Percentiles rank a stretch among this genome's conserved stretches.
Conservation (phyloP, 1,284 basidiomycete species). For the Cutaneotrichosporon sp. region DNA sequence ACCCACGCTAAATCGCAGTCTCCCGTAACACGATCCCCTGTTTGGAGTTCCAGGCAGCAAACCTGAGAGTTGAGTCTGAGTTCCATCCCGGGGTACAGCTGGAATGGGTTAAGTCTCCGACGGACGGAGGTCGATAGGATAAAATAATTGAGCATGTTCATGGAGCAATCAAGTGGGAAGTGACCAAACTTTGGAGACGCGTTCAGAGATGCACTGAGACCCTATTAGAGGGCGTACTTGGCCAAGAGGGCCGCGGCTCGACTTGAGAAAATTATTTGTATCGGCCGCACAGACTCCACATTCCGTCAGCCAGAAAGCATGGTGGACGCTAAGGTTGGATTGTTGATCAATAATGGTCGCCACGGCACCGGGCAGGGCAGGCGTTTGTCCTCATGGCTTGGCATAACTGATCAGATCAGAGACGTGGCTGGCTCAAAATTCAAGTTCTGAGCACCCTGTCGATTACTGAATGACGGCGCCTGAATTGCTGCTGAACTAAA, state of each 20-base stretch:
- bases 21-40: background rate
- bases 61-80: background rate
- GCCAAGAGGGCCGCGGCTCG: too few species aligned
- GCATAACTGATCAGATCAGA: background rate
- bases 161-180: too few species aligned
- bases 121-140: too few species aligned
- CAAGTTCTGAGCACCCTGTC: background rate
- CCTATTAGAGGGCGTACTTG: too few species aligned
- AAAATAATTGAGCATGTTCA: too few species aligned
- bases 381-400: background rate
- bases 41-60: background rate
- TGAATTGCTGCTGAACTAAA: too few species aligned
- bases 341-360: background rate
- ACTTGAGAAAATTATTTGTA: background rate
- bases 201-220: too few species aligned
- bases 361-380: background rate
- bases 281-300: slow-evolving; percentile 2
- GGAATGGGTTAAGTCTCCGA: background rate
- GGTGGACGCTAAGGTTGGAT: too few species aligned
- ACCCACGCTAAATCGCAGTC: background rate
- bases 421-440: background rate
- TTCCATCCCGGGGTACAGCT: background rate
- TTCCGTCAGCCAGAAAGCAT: background rate
- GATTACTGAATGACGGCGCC: too few species aligned
- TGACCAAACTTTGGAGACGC: too few species aligned